Evolutionary conservation across 192 early-diverging fungal genomes (phyloP), one percentile per base, ranked within the genome.

Genomic region (Hyaloraphidium curvatum): DNA sequence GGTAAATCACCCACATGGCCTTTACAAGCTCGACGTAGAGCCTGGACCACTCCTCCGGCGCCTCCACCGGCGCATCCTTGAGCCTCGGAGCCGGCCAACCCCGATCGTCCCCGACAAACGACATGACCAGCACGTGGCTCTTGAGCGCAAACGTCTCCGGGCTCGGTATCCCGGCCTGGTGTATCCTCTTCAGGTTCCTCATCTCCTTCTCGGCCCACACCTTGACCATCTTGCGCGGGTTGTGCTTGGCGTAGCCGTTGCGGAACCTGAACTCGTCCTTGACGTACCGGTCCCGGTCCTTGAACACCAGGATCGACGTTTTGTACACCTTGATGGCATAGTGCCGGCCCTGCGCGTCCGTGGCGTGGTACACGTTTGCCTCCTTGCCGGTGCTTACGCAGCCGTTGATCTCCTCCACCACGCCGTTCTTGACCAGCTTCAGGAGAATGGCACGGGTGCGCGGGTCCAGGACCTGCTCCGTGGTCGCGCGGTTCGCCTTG

Each of bases 141-240:
- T 85, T 68, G 30, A 97, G 68, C 0, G 87, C 61, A 28, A 93
- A 39, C 16, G 91, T 83, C 54, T 91, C 84, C 1, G 93, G 93
- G 55, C 83, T 90, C 9, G 85, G 84, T 21, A 97, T 85, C 2
- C 84, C 87, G 0, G 86, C 83, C 7, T 66, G 72, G 43, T 83
- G 73, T 31, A 97, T 61, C 50, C 93, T 81, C 59, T 91, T 91
- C 66, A 97, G 69, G 59, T 97, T 97, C 54, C 93, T 75, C 91
- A 97, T 92, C 64, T 97, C 91, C 68, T 97, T 97, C 60, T 97
- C 93, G 0, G 93, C 93, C 93, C 93, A 97, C 30, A 90, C 64
- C 64, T 88, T 84, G 53, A 97, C 91, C 93, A 97, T 97, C 70
- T 97, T 97, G 54, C 91, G 73, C 25, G 93, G 90, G 60, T 97